Percentiles rank a stretch among this genome's conserved stretches.
Conservation (phyloP, 805 yeast species). For the Wickerhamia fluorescens region DNA sequence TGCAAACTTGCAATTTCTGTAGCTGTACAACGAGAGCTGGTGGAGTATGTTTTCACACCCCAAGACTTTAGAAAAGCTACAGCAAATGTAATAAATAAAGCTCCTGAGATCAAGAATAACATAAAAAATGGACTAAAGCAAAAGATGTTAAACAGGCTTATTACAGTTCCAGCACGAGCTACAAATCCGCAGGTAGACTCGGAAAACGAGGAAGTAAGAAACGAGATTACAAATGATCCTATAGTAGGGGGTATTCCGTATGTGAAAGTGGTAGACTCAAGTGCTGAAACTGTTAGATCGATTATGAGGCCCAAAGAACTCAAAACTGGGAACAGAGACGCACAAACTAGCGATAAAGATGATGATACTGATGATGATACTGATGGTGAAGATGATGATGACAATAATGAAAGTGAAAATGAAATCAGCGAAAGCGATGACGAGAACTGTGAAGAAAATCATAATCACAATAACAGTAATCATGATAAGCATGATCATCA, state of each 20-base stretch:
- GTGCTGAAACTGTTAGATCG: too few species aligned
- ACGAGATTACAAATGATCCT: too few species aligned
- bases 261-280: too few species aligned
- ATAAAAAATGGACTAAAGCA: slow-evolving; percentile 7
- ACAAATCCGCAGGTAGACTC: too few species aligned
- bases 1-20: not conserved
- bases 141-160: slow-evolving; percentile 4
- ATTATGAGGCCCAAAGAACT: too few species aligned
- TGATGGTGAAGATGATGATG: slow-evolving; percentile 3
- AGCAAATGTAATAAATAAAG: slow-evolving; percentile 1
- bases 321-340: too few species aligned
- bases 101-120: slow-evolving; percentile 2
- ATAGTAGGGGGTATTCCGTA: too few species aligned
- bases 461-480: too few species aligned
- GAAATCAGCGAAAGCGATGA: too few species aligned
- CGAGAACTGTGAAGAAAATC: too few species aligned
- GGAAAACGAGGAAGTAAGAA: not conserved
- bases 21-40: slow-evolving; percentile 5
- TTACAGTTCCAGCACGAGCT: slow-evolving; percentile 6
- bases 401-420: slow-evolving; percentile 1
- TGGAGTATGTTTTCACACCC: slow-evolving; percentile 4
- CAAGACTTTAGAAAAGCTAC: slow-evolving; percentile 4
- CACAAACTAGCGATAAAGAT: too few species aligned
- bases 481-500: too few species aligned
- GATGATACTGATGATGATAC: slow-evolving; percentile 3